These are phyloP conservation scores for Arbutus unedo DNA, from an alignment of 148 eudicot genomes.

Conservation along the genomic window DNA sequence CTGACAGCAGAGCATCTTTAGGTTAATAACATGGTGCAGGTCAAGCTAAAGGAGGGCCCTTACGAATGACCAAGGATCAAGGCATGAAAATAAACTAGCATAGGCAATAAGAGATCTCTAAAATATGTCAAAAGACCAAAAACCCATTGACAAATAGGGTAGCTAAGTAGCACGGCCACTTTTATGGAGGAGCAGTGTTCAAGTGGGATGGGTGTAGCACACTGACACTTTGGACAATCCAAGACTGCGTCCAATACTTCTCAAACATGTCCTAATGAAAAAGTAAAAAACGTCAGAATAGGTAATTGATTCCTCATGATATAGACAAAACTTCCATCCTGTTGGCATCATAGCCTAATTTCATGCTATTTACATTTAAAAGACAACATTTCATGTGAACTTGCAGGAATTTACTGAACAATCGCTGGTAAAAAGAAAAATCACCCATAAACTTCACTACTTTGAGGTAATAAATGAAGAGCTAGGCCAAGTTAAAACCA, in stretches of 20 bases:
- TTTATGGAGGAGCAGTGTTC: background rate
- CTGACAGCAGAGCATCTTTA: background rate
- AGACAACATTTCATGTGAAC: background rate
- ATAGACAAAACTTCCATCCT: background rate
- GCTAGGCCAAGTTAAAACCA: background rate
- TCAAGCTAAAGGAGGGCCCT: background rate
- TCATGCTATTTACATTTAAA: background rate
- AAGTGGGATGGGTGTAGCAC: no score
- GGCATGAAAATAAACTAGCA: background rate
- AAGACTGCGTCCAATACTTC: no score
- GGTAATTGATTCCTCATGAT: background rate
- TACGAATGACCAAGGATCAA: no score
- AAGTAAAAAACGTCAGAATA: background rate
- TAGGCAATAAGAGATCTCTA: background rate
- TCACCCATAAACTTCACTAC: no score
- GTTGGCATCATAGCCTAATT: background rate
- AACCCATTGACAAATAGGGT: background rate
- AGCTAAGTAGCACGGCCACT: background rate
- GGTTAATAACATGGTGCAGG: background rate
- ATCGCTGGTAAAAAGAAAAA: no score
- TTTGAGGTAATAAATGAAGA: no score
- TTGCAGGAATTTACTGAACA: background rate
- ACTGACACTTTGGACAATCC: no score
- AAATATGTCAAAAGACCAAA: background rate
- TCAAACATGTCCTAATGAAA: no score